Conservation (phyloP, 495 filamentous ascomycete species). For the Talaromyces liani region DNA sequence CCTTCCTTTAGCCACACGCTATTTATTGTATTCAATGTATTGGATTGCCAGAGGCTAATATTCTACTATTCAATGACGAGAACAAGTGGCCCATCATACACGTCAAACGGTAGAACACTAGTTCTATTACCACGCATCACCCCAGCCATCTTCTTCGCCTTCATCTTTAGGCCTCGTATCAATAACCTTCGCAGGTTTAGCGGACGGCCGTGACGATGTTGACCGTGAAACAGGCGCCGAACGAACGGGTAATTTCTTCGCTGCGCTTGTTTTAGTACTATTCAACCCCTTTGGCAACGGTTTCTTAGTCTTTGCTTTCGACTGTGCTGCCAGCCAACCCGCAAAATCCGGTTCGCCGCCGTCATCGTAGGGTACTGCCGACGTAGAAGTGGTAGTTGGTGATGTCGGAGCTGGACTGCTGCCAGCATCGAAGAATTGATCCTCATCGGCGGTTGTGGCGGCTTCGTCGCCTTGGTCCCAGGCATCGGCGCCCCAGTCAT, state of each 20-base stretch:
- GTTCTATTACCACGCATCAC: slow-evolving; percentile 42
- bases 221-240: slow-evolving; percentile 19
- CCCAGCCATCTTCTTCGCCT: slow-evolving; percentile 46
- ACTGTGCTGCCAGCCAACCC: slow-evolving; percentile 82
- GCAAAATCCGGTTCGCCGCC: slow-evolving; percentile 88
- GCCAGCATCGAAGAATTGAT: slow-evolving; percentile 40
- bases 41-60: too few relatives aligned
- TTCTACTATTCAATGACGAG: too few relatives aligned
- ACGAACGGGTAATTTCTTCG: slow-evolving; percentile 9
- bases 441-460: slow-evolving; percentile 35
- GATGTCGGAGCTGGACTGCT: slow-evolving; percentile 27
- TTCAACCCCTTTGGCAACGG: slow-evolving; percentile 67
- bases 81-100: too few relatives aligned
- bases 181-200: slow-evolving; percentile 36
- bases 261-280: slow-evolving; percentile 38
- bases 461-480: slow-evolving; percentile 53
- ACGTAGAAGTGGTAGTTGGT: slow-evolving; percentile 19
- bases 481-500: slow-evolving; percentile 67
- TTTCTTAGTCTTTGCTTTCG: slow-evolving; percentile 62
- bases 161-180: slow-evolving; percentile 44
- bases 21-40: too few relatives aligned
- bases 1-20: too few relatives aligned
- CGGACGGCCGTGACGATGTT: slow-evolving; percentile 28
- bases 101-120: too few relatives aligned
- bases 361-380: slow-evolving; percentile 60